Conservation (phyloP, 2,329 filamentous ascomycete species). For the Xylariaceae sp. region DNA sequence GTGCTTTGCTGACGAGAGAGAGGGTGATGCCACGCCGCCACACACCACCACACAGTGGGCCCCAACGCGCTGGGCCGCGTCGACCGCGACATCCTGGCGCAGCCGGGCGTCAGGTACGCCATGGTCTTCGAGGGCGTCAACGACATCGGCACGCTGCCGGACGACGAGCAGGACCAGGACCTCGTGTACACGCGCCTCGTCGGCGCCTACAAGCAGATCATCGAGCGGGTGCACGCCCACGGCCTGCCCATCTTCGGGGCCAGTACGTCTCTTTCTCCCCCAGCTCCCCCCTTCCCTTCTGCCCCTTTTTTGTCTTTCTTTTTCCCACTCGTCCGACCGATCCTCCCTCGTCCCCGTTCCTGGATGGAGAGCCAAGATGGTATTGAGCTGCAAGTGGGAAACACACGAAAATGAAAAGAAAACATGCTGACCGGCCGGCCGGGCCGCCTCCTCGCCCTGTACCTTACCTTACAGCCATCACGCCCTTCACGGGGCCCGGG, state of each 20-base stretch:
- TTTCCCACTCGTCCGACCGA: too few species aligned
- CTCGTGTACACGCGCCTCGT: conserved; percentile 29
- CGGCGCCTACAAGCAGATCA: conserved; percentile 49
- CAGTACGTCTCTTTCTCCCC: conserved; percentile 19
- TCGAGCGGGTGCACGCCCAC: conserved; percentile 41
- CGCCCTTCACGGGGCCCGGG: conserved; percentile 43
- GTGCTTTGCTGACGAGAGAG: too few species aligned
- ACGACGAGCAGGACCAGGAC: background rate
- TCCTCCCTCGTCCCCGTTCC: too few species aligned
- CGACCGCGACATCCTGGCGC: conserved; percentile 52
- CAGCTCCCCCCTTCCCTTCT: background rate
- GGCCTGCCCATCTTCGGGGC: conserved; percentile 49
- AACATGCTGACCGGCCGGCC: too few species aligned
- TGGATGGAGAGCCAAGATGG: too few species aligned
- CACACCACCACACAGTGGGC: too few species aligned
- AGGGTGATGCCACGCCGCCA: too few species aligned
- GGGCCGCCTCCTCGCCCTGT: background rate
- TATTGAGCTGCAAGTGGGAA: too few species aligned
- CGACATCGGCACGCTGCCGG: conserved; percentile 44
- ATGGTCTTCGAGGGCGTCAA: conserved; percentile 58
- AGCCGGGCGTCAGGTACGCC: conserved; percentile 45
- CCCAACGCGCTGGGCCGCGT: conserved; percentile 49
- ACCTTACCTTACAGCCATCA: conserved; percentile 27
- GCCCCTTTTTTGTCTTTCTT: background rate
- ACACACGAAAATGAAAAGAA: too few species aligned